These are phyloP conservation scores for Pistacia atlantica DNA, from an alignment of 345 rosid genomes.

Conservation along the genomic window DNA sequence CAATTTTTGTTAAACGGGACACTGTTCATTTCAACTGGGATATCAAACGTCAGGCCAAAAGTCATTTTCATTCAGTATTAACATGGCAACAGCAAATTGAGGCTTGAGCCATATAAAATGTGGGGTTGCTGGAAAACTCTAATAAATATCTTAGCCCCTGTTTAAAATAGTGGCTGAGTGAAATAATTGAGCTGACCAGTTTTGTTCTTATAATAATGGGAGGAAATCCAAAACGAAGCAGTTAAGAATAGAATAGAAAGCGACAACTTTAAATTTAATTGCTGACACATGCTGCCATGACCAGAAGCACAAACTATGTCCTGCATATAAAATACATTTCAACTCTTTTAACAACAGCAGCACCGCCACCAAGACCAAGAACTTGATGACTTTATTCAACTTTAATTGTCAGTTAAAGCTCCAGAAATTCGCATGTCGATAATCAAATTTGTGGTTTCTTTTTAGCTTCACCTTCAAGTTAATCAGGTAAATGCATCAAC, in stretches of 20 bases:
- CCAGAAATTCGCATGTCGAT: not conserved
- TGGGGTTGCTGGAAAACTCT: no score
- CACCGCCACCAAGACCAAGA: not conserved
- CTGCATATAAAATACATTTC: not conserved
- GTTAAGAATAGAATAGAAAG: not conserved
- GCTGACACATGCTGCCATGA: conserved; percentile 2
- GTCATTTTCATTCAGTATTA: no score
- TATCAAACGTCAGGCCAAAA: no score
- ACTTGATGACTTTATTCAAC: no score
- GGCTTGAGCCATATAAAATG: no score
- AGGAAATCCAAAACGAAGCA: no score
- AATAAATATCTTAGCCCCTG: no score
- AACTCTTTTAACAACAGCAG: not conserved
- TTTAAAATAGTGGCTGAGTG: not conserved
- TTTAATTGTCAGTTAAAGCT: no score
- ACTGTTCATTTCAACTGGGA: no score
- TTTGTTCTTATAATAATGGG: not conserved
- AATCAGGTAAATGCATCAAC: not conserved
- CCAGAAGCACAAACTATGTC: not conserved
- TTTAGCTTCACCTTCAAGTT: not conserved
- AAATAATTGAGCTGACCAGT: not conserved
- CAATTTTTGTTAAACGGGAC: no score
- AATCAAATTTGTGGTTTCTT: not conserved
- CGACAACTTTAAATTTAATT: not conserved
- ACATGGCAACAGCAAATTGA: no score